Percentiles rank a stretch among this genome's conserved stretches.
These are phyloP conservation scores for Eutypella sp. DNA, from an alignment of 2,329 filamentous ascomycete species.

Conservation along the genomic window DNA sequence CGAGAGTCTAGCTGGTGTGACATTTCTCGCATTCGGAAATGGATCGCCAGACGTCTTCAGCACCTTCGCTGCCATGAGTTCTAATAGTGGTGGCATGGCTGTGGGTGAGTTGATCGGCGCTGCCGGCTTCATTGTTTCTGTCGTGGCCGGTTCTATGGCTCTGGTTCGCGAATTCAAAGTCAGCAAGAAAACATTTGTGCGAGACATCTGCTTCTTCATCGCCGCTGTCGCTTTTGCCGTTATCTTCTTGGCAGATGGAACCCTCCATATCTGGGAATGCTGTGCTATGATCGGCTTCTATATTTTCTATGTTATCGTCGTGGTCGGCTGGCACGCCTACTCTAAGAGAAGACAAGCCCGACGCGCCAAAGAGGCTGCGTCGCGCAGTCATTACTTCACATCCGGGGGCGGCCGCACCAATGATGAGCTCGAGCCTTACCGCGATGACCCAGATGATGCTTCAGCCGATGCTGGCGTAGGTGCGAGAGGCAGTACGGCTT, in stretches of 20 bases:
- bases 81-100: slow-evolving; percentile 93
- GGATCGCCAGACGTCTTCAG: slow-evolving; percentile 98
- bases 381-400: slow-evolving; percentile 68
- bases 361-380: slow-evolving; percentile 63
- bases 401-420: slow-evolving; percentile 40
- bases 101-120: slow-evolving; percentile 93
- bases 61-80: slow-evolving; percentile 96
- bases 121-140: slow-evolving; percentile 91
- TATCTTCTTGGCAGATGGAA: slow-evolving; percentile 79
- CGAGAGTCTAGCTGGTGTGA: slow-evolving; percentile 93
- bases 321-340: slow-evolving; percentile 91
- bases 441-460: slow-evolving; percentile 52
- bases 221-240: slow-evolving; percentile 82
- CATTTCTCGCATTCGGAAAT: slow-evolving; percentile 94
- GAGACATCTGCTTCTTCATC: slow-evolving; percentile 91
- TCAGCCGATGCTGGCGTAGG: slow-evolving; percentile 25
- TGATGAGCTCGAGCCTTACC: slow-evolving; percentile 61
- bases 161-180: slow-evolving; percentile 93
- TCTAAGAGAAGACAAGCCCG: slow-evolving; percentile 56
- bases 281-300: slow-evolving; percentile 88
- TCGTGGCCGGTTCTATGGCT: slow-evolving; percentile 96
- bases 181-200: slow-evolving; percentile 79
- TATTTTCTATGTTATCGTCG: slow-evolving; percentile 78
- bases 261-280: slow-evolving; percentile 84
- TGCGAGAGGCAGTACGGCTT: slow-evolving; percentile 22